A percentile compares a stretch with the other conserved stretches of the same genome.
phyloP scores from a whole-genome alignment of 805 yeast genomes.

The Candida khao-thaluensis region DNA sequence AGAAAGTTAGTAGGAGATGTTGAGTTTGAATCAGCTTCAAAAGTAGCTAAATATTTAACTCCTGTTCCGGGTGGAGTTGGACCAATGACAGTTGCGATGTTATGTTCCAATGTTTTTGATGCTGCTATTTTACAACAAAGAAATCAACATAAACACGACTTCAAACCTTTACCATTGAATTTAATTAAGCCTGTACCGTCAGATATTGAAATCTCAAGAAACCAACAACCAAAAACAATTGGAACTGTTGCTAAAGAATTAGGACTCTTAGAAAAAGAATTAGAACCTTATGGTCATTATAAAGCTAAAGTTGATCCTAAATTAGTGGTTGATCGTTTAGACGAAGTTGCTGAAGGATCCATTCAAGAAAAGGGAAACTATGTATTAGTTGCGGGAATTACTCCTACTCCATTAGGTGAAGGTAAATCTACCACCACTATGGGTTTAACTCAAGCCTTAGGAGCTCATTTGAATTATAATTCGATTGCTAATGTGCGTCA shows the following conservation, averaged over 20 bases:
- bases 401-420: constrained; percentile 85
- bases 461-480: constrained; percentile 68
- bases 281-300: constrained; percentile 72
- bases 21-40: constrained; percentile 55
- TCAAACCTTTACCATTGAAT: constrained; percentile 56
- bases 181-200: constrained; percentile 72
- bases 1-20: constrained; percentile 76
- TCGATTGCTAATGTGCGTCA: constrained; percentile 82
- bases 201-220: constrained; percentile 75
- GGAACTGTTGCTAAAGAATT: constrained; percentile 67
- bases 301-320: constrained; percentile 71
- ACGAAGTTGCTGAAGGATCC: constrained; percentile 65
- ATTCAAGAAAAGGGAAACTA: constrained; percentile 65
- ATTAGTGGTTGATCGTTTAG: constrained; percentile 41
- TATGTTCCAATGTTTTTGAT: constrained; percentile 65
- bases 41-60: constrained; percentile 64
- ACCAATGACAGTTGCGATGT: constrained; percentile 87
- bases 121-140: constrained; percentile 63
- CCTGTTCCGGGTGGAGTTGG: constrained; percentile 94
- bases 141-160: constrained; percentile 45
- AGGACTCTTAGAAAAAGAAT: constrained; percentile 63
- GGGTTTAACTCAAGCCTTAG: constrained; percentile 78
- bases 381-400: constrained; percentile 76
- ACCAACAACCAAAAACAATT: constrained; percentile 70
- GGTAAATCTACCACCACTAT: constrained; percentile 84